Conservation (phyloP, 202 grass and related monocot species). For the Bolboschoenoplectus hybrid region DNA sequence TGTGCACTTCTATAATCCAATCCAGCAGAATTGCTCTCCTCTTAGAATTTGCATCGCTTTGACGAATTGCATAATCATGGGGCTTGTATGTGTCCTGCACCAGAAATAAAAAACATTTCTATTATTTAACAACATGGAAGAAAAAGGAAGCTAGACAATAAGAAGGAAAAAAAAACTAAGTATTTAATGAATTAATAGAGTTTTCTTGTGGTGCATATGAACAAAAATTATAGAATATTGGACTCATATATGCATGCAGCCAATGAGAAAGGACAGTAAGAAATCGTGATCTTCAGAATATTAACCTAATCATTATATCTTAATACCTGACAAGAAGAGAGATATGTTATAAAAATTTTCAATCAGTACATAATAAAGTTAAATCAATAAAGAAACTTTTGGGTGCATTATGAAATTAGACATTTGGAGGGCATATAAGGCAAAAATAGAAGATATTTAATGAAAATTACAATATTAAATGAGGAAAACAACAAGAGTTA, state of each 20-base stretch:
- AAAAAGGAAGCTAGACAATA: constrained; percentile 1
- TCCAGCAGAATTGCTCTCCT: constrained; percentile 71
- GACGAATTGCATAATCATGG: constrained; percentile 62
- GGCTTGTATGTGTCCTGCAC: constrained; percentile 59
- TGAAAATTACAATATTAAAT: neutral
- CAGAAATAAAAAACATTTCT: constrained; percentile 23
- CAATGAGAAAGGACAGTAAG: too few relatives aligned
- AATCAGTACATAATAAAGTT: neutral
- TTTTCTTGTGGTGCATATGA: neutral
- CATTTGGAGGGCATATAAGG: neutral
- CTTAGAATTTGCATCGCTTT: constrained; percentile 52
- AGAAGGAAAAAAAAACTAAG: neutral
- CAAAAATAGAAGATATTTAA: constrained; percentile 11
- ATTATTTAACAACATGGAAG: constrained; percentile 36
- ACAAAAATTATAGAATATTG: neutral
- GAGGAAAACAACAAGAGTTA: neutral
- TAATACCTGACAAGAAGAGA: neutral
- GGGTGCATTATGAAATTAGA: neutral
- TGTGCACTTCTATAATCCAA: constrained; percentile 63
- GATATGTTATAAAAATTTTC: neutral
- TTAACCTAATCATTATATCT: neutral
- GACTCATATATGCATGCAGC: neutral
- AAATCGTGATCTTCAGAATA: neutral
- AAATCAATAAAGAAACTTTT: neutral
- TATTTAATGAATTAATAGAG: neutral